These are phyloP conservation scores for Ophiocordyceps polyrhachis-furcata DNA, from an alignment of 2,329 filamentous ascomycete genomes.

Conservation along the genomic window DNA sequence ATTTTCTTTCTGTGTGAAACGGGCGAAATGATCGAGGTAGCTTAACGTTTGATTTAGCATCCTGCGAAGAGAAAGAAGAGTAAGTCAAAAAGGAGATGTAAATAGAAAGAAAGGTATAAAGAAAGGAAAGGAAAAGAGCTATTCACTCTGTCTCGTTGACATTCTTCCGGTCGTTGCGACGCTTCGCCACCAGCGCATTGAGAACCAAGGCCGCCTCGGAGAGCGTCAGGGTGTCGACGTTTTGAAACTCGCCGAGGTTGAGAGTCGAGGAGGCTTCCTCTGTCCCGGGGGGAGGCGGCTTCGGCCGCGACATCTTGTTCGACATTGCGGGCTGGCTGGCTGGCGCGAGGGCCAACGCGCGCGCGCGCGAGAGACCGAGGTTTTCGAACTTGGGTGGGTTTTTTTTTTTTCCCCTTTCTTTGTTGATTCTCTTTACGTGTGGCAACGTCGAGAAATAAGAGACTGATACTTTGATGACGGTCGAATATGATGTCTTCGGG, in stretches of 20 bases:
- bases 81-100: not conserved
- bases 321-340: constrained; percentile 10
- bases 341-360: not conserved
- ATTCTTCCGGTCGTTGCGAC: constrained; percentile 62
- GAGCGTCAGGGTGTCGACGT: constrained; percentile 78
- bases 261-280: constrained; percentile 72
- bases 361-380: no score
- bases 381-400: no score
- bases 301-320: constrained; percentile 42
- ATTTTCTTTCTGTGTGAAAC: constrained; percentile 89
- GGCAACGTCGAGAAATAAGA: no score
- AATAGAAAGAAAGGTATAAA: not conserved
- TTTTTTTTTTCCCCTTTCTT: no score
- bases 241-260: constrained; percentile 81
- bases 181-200: constrained; percentile 69
- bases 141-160: constrained; percentile 69
- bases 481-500: no score
- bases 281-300: constrained; percentile 53
- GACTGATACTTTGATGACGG: no score
- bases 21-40: constrained; percentile 85
- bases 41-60: constrained; percentile 76
- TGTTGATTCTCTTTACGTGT: no score
- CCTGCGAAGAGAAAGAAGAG: constrained; percentile 16
- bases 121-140: not conserved
- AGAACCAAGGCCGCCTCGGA: constrained; percentile 87